These are phyloP conservation scores for Dryas integrifolia DNA, from an alignment of 331 rosid species.

Conservation along the genomic window DNA sequence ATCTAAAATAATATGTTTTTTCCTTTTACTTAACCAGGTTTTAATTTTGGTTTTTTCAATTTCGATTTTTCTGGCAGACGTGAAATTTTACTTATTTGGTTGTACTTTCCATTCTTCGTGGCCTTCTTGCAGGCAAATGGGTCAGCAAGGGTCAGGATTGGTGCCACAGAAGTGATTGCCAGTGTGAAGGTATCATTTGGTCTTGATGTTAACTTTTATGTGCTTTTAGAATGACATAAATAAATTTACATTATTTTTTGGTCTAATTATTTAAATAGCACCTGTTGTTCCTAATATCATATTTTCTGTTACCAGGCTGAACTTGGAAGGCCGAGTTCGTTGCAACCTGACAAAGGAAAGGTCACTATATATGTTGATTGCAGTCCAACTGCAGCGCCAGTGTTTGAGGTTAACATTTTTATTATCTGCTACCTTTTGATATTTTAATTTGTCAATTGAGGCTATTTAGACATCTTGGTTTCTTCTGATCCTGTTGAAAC, in stretches of 20 bases:
- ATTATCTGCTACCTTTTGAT: constrained; percentile 7
- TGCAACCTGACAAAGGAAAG: constrained; percentile 76
- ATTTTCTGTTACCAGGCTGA: constrained; percentile 58
- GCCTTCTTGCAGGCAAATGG: constrained; percentile 63
- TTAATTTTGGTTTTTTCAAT: no score
- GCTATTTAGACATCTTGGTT: constrained; percentile 13
- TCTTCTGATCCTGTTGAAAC: background rate
- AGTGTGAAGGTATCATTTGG: constrained; percentile 65
- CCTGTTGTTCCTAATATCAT: constrained; percentile 7
- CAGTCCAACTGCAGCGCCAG: constrained; percentile 81
- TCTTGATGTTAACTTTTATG: constrained; percentile 8
- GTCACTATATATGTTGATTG: constrained; percentile 70
- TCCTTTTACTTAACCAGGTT: background rate
- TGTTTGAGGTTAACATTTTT: constrained; percentile 67
- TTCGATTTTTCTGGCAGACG: background rate
- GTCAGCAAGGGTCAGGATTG: constrained; percentile 71
- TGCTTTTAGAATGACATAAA: background rate
- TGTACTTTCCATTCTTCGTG: constrained; percentile 10
- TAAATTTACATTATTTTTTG: background rate
- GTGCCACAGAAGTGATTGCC: constrained; percentile 77
- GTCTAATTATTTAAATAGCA: constrained; percentile 7
- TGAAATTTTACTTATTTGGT: background rate
- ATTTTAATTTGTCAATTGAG: constrained; percentile 13
- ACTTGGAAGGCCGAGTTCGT: constrained; percentile 70
- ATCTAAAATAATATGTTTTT: background rate